Percentiles rank a stretch among this genome's conserved stretches.
phyloP scores from a whole-genome alignment of 1,139 yeast species.

The Lodderomyces oxycetoniae region DNA sequence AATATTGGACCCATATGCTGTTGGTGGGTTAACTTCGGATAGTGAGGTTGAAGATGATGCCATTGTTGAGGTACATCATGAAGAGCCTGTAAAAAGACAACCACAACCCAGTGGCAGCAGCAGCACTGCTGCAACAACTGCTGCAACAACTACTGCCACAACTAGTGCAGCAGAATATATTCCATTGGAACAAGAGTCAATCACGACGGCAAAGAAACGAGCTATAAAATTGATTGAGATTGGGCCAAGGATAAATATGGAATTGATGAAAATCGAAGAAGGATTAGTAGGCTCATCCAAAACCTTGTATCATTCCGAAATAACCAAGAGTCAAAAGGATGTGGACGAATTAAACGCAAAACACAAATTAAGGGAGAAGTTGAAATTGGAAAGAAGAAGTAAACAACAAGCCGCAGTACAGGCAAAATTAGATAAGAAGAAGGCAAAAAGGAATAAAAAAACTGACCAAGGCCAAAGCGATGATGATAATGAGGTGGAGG shows the following conservation, averaged over 20 bases:
- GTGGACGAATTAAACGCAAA: conserved; percentile 56
- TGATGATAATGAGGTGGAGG: conserved; percentile 19
- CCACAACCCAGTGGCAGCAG: conserved; percentile 12
- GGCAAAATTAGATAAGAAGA: conserved; percentile 69
- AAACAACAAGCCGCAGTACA: conserved; percentile 77
- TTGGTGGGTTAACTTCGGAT: conserved; percentile 80
- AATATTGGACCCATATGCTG: conserved; percentile 76
- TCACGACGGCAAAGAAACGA: conserved; percentile 48
- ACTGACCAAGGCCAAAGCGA: conserved; percentile 49
- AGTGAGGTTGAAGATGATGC: conserved; percentile 92
- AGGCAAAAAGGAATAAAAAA: conserved; percentile 69
- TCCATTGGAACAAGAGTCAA: conserved; percentile 11
- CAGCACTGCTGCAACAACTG: background rate
- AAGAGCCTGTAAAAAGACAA: conserved; percentile 20
- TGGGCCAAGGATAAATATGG: conserved; percentile 84
- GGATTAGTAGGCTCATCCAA: conserved; percentile 74
- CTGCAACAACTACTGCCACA: conserved; percentile 2
- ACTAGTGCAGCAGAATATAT: no score
- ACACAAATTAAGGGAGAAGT: conserved; percentile 57
- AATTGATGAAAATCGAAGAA: conserved; percentile 84
- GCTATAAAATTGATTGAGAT: conserved; percentile 91
- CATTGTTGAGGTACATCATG: conserved; percentile 66
- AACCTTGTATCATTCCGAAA: conserved; percentile 72
- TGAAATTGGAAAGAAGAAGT: conserved; percentile 69
- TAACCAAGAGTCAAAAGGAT: conserved; percentile 61